Evolutionary conservation across 306 rosid genomes (phyloP).

Genomic region (Inga laurina): DNA sequence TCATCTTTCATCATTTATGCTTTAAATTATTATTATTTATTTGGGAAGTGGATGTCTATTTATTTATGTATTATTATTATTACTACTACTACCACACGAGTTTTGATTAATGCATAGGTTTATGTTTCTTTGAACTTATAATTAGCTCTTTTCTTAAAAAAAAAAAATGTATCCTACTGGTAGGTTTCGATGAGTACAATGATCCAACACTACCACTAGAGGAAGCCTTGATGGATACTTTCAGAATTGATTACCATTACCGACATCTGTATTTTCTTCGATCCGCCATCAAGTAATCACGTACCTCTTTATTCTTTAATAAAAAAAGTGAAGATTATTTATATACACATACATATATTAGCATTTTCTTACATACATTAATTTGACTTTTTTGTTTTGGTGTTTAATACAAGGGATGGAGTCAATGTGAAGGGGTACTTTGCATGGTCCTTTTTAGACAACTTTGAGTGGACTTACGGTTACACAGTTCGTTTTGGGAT

Average conservation of each 20-base stretch:
- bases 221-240: not conserved
- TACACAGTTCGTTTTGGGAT: constrained; percentile 32
- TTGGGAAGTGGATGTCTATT: no score
- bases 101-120: no score
- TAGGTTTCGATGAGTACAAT: constrained; percentile 7
- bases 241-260: not conserved
- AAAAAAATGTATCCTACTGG: no score
- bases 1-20: no score
- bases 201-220: not conserved
- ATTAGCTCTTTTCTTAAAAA: no score
- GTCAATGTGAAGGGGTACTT: constrained; percentile 39
- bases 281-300: not conserved
- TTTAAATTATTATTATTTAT: no score
- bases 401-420: constrained; percentile 11
- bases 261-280: constrained; percentile 5
- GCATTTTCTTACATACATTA: not conserved
- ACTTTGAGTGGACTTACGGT: constrained; percentile 31
- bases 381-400: not conserved
- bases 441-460: constrained; percentile 45
- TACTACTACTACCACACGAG: no score
- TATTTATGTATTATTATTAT: no score
- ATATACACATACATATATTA: not conserved
- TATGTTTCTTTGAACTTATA: not conserved
- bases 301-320: not conserved
- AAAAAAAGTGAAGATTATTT: no score